Evolutionary conservation across 2,329 filamentous ascomycete species (phyloP).

Genomic region (Talaromyces sp.): DNA sequence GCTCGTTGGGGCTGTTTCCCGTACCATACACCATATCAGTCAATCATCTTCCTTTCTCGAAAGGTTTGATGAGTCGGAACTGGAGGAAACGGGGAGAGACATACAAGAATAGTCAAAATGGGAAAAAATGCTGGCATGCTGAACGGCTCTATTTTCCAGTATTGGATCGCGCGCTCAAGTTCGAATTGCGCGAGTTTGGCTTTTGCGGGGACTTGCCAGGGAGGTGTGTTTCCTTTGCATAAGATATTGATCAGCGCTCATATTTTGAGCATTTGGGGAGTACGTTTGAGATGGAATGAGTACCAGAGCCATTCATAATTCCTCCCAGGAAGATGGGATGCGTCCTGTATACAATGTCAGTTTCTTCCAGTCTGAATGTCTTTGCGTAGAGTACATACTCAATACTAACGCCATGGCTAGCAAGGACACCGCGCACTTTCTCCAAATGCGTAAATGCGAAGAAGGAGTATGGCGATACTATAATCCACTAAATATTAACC

Average conservation of each 20-base stretch:
- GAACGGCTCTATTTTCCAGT: conserved; percentile 48
- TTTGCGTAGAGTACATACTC: conserved; percentile 52
- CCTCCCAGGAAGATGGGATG: conserved; percentile 70
- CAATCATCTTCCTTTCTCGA: not conserved
- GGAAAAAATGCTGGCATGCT: conserved; percentile 52
- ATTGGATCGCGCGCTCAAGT: conserved; percentile 47
- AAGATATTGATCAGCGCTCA: not conserved
- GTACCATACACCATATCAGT: not conserved
- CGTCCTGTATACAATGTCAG: conserved; percentile 48
- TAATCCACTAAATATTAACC: not conserved
- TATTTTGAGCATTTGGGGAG: not conserved
- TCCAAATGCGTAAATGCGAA: conserved; percentile 57
- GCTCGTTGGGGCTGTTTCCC: conserved; percentile 58
- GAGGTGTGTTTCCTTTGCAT: conserved; percentile 66
- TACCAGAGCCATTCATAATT: conserved; percentile 60
- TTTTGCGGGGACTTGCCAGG: conserved; percentile 69
- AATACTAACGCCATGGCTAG: conserved; percentile 59
- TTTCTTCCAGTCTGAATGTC: not conserved
- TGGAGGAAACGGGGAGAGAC: conserved; percentile 22
- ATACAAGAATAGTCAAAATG: conserved; percentile 52
- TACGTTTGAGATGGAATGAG: conserved; percentile 6
- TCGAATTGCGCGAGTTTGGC: conserved; percentile 56
- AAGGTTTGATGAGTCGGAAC: not conserved
- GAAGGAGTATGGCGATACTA: conserved; percentile 62
- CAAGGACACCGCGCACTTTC: conserved; percentile 54